phyloP scores from a whole-genome alignment of 2,329 filamentous ascomycete species.

The Trichoderma sp. region DNA sequence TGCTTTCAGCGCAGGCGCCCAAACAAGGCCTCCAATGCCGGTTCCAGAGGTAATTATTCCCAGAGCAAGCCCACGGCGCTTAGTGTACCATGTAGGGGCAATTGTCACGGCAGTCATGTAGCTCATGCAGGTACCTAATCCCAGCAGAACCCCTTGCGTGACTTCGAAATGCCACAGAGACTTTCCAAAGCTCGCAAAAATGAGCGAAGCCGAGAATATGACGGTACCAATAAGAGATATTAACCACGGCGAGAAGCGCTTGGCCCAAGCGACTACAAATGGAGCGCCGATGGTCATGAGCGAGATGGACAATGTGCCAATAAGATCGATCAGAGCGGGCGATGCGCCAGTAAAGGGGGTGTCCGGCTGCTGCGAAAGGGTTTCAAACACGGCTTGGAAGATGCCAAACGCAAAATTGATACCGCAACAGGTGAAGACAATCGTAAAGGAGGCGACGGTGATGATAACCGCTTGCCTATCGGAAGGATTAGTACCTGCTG shows the following conservation, averaged over 20 bases:
- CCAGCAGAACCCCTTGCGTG: neutral
- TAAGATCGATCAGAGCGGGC: slow-evolving; percentile 10
- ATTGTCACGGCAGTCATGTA: slow-evolving; percentile 17
- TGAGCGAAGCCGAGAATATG: neutral
- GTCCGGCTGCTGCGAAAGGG: slow-evolving; percentile 3
- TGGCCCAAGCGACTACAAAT: slow-evolving; percentile 13
- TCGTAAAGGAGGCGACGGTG: neutral
- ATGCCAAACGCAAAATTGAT: slow-evolving; percentile 15
- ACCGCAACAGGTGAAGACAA: slow-evolving; percentile 14
- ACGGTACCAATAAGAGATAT: slow-evolving; percentile 7
- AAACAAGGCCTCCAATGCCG: slow-evolving; percentile 10
- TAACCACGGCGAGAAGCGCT: slow-evolving; percentile 6
- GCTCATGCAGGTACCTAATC: slow-evolving; percentile 1
- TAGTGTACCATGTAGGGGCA: slow-evolving; percentile 6
- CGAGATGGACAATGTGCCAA: slow-evolving; percentile 5
- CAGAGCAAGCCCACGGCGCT: neutral
- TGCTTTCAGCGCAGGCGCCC: slow-evolving; percentile 11
- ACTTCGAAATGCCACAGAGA: slow-evolving; percentile 18
- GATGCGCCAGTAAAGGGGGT: slow-evolving; percentile 16
- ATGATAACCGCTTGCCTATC: slow-evolving; percentile 11
- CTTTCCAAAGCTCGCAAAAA: slow-evolving; percentile 7
- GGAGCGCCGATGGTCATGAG: slow-evolving; percentile 18
- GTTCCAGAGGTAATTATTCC: slow-evolving; percentile 18
- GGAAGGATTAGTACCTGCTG: slow-evolving; percentile 2
- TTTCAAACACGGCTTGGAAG: slow-evolving; percentile 12